phyloP scores from a whole-genome alignment of 192 early-diverging fungal species.

The Spinellus fusiger region DNA sequence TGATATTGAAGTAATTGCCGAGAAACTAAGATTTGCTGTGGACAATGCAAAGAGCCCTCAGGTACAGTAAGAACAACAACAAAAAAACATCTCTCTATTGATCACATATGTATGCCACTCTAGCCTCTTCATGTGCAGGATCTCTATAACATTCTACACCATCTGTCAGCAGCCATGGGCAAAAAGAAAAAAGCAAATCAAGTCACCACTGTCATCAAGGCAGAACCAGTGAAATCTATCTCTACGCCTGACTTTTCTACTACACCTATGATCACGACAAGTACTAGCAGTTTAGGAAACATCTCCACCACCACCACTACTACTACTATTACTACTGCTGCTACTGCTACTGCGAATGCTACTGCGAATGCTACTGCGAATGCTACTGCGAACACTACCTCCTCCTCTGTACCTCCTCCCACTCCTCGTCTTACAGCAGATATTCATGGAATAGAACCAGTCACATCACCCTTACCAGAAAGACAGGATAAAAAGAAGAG shows the following conservation, averaged over 20 bases:
- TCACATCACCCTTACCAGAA: slow-evolving; percentile 4
- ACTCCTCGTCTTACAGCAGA: neutral
- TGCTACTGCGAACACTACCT: neutral
- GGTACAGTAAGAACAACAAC: neutral
- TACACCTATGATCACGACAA: too few species aligned
- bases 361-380: too few species aligned
- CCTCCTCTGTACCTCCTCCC: neutral
- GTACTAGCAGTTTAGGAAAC: too few species aligned
- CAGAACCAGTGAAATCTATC: slow-evolving; percentile 7
- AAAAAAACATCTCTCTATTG: neutral
- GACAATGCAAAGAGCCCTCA: slow-evolving; percentile 16
- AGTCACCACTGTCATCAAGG: slow-evolving; percentile 15
- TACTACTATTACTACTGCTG: too few species aligned
- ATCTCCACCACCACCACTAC: too few species aligned
- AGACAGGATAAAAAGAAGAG: slow-evolving; percentile 5
- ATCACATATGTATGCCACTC: neutral
- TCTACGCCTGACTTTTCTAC: slow-evolving; percentile 6
- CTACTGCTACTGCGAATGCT: too few species aligned
- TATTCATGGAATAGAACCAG: slow-evolving; percentile 7
- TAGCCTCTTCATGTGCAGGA: slow-evolving; percentile 19
- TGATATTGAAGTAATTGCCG: slow-evolving; percentile 26
- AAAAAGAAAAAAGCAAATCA: slow-evolving; percentile 11
- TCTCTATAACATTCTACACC: slow-evolving; percentile 19
- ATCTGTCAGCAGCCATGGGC: slow-evolving; percentile 16
- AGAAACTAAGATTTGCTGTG: slow-evolving; percentile 21